Evolutionary conservation across 306 rosid genomes (phyloP), one percentile per base, ranked within the genome.

Genomic region (Medicago truncatula): DNA sequence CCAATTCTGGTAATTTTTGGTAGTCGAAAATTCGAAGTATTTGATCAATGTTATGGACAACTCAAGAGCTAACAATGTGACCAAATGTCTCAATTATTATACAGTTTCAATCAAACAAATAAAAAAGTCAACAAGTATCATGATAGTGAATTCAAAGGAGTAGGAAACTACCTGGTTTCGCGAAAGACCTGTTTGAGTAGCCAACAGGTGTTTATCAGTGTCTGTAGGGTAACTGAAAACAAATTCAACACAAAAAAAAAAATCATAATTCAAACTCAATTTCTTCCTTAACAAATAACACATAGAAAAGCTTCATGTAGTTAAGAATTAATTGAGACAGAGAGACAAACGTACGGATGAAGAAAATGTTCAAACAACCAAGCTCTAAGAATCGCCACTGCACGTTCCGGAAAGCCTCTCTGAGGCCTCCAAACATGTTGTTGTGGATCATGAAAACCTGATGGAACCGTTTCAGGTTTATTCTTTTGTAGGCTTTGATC

Each of bases 351-450:
- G 17, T 88, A 95, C 99, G 99, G 99, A 79, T 95, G 99, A 85
- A 95, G 99, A 83, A 95, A 95, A 83, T 95, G 97, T 75, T 92
- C 99, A 59, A 95, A 95, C 31, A 95, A 86, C 99, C 99, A 95
- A 67, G 99, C 93, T 80, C 87, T 80, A 23, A 95, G 97, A 76
- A 95, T 87, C 46, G 97, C 88, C 54, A 95, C 97, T 0, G 97
- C 82, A 52, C 92, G 91, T 63, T 95, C 99, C 0, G 99, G 99
- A 50, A 95, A 80, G 58, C 99, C 99, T 86, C 99, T 84, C 70
- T 95, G 99, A 65, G 97, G 97, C 86, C 92, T 87, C 97, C 99
- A 92, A 50, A 77, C 80, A 44, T 86, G 97, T 53, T 83, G 96
- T 50, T 56, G 61, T 9, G 86, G 85, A 57, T 92, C 96, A 76